Conservation (phyloP, 352 stramenopile species). For the Lagenidium giganteum region DNA sequence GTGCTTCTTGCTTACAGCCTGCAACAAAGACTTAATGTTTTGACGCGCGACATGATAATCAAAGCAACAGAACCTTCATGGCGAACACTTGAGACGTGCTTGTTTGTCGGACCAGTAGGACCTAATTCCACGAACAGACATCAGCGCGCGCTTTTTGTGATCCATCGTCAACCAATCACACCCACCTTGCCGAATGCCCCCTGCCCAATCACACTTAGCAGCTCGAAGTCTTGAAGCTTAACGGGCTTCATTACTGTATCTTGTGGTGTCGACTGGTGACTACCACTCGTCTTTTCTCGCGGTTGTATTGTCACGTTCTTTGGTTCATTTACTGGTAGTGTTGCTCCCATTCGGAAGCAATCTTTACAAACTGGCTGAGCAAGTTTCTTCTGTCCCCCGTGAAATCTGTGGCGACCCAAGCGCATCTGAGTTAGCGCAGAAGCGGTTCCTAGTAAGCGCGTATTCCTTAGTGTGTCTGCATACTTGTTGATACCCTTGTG, state of each 20-base stretch:
- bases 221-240: slow-evolving; percentile 93
- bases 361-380: slow-evolving; percentile 67
- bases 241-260: too few relatives aligned
- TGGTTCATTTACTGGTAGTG: slow-evolving; percentile 1
- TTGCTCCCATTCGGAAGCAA: slow-evolving; percentile 43
- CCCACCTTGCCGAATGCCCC: slow-evolving; percentile 68
- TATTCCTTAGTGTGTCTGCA: too few relatives aligned
- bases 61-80: slow-evolving; percentile 61
- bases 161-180: not conserved
- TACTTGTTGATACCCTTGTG: slow-evolving; percentile 82
- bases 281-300: too few relatives aligned
- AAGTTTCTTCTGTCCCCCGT: slow-evolving; percentile 14
- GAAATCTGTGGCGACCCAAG: slow-evolving; percentile 10
- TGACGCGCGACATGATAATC: not conserved
- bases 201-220: slow-evolving; percentile 95
- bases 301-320: not conserved
- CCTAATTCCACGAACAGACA: slow-evolving; percentile 16
- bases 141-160: too few relatives aligned
- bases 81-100: slow-evolving; percentile 54
- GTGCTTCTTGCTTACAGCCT: slow-evolving; percentile 68
- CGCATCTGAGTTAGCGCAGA: not conserved
- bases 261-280: too few relatives aligned
- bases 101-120: slow-evolving; percentile 68
- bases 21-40: not conserved
- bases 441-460: too few relatives aligned